Conservation (phyloP, 805 yeast genomes). For the Limtongia smithiae region DNA sequence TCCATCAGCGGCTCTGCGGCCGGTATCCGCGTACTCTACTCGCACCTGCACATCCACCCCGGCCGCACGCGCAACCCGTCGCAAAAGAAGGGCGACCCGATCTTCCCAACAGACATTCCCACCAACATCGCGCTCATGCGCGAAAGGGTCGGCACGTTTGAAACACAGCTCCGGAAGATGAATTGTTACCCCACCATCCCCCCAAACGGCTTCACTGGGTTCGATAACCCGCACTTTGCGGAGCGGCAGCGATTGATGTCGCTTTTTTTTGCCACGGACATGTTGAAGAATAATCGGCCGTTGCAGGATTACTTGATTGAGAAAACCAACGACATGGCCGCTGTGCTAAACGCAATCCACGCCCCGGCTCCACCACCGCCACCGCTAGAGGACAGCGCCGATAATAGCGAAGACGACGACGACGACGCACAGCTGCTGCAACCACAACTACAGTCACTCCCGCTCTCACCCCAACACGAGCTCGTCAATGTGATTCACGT, state of each 20-base stretch:
- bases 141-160: background rate
- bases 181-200: slow-evolving; percentile 1
- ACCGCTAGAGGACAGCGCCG: too few species aligned
- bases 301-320: slow-evolving; percentile 6
- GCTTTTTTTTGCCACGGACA: slow-evolving; percentile 8
- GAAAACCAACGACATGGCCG: slow-evolving; percentile 7
- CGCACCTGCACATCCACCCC: slow-evolving; percentile 7
- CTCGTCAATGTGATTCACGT: too few species aligned
- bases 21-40: slow-evolving; percentile 5
- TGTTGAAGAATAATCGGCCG: slow-evolving; percentile 8
- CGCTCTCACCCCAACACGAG: too few species aligned
- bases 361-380: too few species aligned
- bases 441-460: too few species aligned
- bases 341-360: background rate
- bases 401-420: too few species aligned
- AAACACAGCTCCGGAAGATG: background rate
- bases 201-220: slow-evolving; percentile 9
- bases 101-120: slow-evolving; percentile 5
- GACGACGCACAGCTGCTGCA: too few species aligned
- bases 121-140: slow-evolving; percentile 1
- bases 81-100: slow-evolving; percentile 6
- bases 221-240: slow-evolving; percentile 5
- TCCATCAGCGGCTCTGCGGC: slow-evolving; percentile 5
- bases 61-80: slow-evolving; percentile 11
- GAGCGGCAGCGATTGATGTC: slow-evolving; percentile 7